Base-by-base conservation (phyloP, 495 filamentous ascomycete species). In the Podospora fimiseda region DNA sequence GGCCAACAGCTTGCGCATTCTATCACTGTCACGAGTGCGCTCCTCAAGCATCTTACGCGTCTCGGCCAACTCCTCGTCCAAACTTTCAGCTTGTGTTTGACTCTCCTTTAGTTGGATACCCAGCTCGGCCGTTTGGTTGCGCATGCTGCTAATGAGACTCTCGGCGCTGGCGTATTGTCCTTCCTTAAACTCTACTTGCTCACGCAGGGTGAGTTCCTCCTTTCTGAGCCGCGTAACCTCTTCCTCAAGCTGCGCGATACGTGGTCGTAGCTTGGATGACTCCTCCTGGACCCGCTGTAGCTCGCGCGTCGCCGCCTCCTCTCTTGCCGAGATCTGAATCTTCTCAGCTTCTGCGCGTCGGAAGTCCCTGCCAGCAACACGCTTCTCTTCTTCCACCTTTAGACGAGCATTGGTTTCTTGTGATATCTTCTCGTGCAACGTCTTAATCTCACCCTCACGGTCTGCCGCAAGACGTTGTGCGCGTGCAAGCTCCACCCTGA, bases 41-140 rank as follows among this genome's bases (percentile, higher is more conserved):
- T 97, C 94, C 39, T 75, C 80, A n/a, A 98, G 79, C 46, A 96
- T 79, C 43, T 89, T 80, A 53, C 95, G 90, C 13, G 88, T 83
- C 61, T 98, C 94, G 15, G 82, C 81, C 7, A 96, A 75, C 63
- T 97, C 93, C 70, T 98, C 93, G 58, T 96, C 92, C n/a, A 96
- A 70, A 50, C 83, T 88, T 59, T 96, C 90, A 50, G 81, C 84
- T 55, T 89, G 85, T 36, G 83, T 81, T 46, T 85, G 82, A 2
- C 87, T 85, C 66, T 98, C 93, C 71, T 90, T 92, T 78, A 95
- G 86, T 69, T 95, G 94, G 70, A 87, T 86, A n/a, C 83, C 82
- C 59, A 97, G 74, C 68, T 98, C 93, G 2, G 84, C 74, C 2
- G 84, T 85, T 68, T 98, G 90, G 60, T 96, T 89, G 50, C 90